phyloP scores from a whole-genome alignment of 129 eudicot genomes.

The Kitagawia praeruptora region DNA sequence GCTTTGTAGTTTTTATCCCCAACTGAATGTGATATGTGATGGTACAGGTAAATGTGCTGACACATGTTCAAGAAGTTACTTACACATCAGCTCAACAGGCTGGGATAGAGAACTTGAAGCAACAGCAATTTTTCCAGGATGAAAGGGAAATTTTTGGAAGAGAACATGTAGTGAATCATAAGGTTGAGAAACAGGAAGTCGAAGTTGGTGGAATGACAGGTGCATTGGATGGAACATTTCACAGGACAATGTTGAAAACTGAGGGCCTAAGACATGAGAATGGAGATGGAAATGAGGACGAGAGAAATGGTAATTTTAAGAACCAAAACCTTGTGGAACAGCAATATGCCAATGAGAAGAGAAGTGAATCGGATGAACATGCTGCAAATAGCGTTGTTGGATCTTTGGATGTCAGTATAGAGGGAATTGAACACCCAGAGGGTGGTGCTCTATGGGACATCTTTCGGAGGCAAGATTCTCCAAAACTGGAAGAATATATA shows the following conservation, averaged over 20 bases:
- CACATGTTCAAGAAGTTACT: slow-evolving; percentile 24
- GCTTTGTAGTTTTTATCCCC: neutral
- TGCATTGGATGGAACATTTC: neutral
- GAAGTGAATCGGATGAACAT: neutral
- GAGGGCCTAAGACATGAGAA: too few species aligned
- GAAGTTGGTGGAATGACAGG: neutral
- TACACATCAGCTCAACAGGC: slow-evolving; percentile 10
- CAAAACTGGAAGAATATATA: slow-evolving; percentile 3
- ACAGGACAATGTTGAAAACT: too few species aligned
- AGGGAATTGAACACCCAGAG: slow-evolving; percentile 2
- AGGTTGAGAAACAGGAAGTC: neutral
- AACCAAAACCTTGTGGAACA: neutral
- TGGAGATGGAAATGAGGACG: too few species aligned
- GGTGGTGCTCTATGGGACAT: slow-evolving; percentile 18
- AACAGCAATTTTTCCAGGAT: slow-evolving; percentile 27
- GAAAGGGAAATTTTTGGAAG: slow-evolving; percentile 19
- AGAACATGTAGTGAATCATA: neutral
- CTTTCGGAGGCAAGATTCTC: slow-evolving; percentile 12
- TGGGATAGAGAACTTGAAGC: slow-evolving; percentile 14
- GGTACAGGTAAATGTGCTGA: slow-evolving; percentile 39
- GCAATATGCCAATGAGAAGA: neutral
- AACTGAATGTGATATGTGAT: neutral
- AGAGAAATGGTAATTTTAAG: neutral
- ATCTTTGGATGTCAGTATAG: neutral
- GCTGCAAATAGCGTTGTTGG: neutral